Percentiles rank a stretch among this genome's conserved stretches.
phyloP scores from a whole-genome alignment of 1,139 yeast genomes.

The Spathaspora jeffriesii region DNA sequence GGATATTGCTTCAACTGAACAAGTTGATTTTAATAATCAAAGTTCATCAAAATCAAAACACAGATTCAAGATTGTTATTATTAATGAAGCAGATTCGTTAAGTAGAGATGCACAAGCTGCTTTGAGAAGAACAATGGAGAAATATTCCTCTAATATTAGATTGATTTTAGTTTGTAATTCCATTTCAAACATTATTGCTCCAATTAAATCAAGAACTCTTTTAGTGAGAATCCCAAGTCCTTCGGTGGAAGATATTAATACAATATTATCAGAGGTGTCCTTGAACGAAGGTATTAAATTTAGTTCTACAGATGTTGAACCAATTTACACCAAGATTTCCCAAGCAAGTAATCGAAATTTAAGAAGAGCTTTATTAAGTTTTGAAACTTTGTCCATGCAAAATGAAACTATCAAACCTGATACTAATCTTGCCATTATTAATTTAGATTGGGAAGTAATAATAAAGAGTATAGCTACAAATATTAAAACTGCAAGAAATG shows the following conservation, averaged over 20 bases:
- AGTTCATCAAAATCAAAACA: conserved; percentile 45
- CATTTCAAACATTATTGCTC: conserved; percentile 89
- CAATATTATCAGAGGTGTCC: conserved; percentile 57
- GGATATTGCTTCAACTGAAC: conserved; percentile 94
- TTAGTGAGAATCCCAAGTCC: conserved; percentile 90
- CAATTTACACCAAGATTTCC: conserved; percentile 55
- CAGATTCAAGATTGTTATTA: conserved; percentile 86
- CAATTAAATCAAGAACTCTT: conserved; percentile 91
- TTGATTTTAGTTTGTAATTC: conserved; percentile 84
- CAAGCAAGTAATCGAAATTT: conserved; percentile 65
- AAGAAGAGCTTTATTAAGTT: conserved; percentile 73
- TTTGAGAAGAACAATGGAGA: conserved; percentile 96
- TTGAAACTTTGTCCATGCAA: conserved; percentile 86
- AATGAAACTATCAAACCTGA: conserved; percentile 48
- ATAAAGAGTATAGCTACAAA: conserved; percentile 64
- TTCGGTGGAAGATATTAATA: conserved; percentile 50
- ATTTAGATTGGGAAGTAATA: conserved; percentile 88
- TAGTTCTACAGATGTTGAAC: conserved; percentile 35
- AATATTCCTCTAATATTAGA: conserved; percentile 86
- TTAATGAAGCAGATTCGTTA: conserved; percentile 91
- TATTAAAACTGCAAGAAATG: conserved; percentile 62
- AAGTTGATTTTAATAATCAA: conserved; percentile 68
- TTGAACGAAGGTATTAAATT: conserved; percentile 54
- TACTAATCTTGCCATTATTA: conserved; percentile 26
- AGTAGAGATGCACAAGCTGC: conserved; percentile 99